A percentile compares a stretch with the other conserved stretches of the same genome.
These are phyloP conservation scores for Adansonia rubrostipa DNA, from an alignment of 441 rosid species.

Conservation along the genomic window DNA sequence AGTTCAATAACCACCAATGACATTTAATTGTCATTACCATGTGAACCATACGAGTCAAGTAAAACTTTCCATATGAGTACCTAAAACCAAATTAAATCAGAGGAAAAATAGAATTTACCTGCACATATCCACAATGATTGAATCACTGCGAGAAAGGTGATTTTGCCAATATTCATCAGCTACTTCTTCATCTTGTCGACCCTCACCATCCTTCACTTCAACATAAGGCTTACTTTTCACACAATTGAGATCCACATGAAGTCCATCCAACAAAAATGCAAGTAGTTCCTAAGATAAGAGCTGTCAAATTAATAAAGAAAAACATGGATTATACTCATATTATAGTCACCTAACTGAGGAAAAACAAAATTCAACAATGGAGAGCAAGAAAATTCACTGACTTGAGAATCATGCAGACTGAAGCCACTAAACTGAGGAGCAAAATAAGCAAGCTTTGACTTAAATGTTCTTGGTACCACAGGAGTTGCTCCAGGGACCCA, in stretches of 20 bases:
- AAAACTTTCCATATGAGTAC: conserved; percentile 4
- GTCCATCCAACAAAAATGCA: conserved; percentile 81
- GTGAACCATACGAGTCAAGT: conserved; percentile 30
- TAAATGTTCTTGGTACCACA: conserved; percentile 67
- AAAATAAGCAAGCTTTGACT: conserved; percentile 75
- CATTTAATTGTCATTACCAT: conserved; percentile 3
- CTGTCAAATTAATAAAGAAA: conserved; percentile 33
- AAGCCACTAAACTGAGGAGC: conserved; percentile 81
- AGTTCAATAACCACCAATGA: neutral
- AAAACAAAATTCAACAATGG: conserved; percentile 33
- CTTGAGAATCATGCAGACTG: conserved; percentile 90
- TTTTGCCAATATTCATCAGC: conserved; percentile 79
- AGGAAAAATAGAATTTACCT: conserved; percentile 48
- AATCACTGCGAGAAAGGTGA: conserved; percentile 72
- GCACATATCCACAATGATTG: conserved; percentile 71
- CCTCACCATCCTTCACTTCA: conserved; percentile 75
- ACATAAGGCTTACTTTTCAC: conserved; percentile 74
- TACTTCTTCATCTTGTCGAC: conserved; percentile 66
- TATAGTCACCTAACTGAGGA: conserved; percentile 25
- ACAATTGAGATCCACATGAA: conserved; percentile 77
- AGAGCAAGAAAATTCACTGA: conserved; percentile 46
- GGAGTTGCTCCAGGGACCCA: conserved; percentile 80
- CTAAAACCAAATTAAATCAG: conserved; percentile 30
- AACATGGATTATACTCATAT: conserved; percentile 13
- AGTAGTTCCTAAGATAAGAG: conserved; percentile 61